Percentiles rank a stretch among this genome's conserved stretches.
These are phyloP conservation scores for Scleroderma bovista DNA, from an alignment of 768 basidiomycete species.

Conservation along the genomic window DNA sequence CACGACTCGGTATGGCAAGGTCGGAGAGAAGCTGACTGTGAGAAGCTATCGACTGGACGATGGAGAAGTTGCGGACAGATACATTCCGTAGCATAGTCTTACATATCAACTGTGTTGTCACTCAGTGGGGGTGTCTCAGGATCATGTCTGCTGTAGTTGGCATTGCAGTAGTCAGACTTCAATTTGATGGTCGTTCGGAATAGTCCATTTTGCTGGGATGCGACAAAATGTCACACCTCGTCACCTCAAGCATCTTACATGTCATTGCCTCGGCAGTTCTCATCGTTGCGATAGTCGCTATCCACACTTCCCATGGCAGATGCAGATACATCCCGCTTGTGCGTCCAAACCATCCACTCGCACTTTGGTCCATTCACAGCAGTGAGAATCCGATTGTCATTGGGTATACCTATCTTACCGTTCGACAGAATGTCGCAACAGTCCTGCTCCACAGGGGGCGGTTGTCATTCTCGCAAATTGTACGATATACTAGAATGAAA, in stretches of 20 bases:
- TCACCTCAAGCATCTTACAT: no score
- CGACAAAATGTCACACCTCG: no score
- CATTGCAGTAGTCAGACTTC: no score
- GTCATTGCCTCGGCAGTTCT: no score
- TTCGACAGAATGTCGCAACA: constrained; percentile 61
- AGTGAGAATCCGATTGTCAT: constrained; percentile 35
- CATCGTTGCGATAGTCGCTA: no score
- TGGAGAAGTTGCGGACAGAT: neutral
- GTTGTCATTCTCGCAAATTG: constrained; percentile 61
- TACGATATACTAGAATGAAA: constrained; percentile 63
- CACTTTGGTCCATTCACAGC: constrained; percentile 65
- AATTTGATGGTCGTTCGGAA: no score
- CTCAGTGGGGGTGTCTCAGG: neutral
- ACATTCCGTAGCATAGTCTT: neutral
- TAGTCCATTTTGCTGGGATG: no score
- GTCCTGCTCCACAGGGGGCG: constrained; percentile 78
- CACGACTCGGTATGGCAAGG: constrained; percentile 4
- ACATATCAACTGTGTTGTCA: neutral
- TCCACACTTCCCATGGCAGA: constrained; percentile 47
- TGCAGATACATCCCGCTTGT: constrained; percentile 53
- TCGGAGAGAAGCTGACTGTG: neutral
- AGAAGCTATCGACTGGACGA: neutral
- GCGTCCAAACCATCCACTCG: constrained; percentile 54
- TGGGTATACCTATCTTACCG: constrained; percentile 1
- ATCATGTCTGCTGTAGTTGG: no score